Conservation (phyloP, 139 green algal species). For the Ettlia oleoabundans region DNA sequence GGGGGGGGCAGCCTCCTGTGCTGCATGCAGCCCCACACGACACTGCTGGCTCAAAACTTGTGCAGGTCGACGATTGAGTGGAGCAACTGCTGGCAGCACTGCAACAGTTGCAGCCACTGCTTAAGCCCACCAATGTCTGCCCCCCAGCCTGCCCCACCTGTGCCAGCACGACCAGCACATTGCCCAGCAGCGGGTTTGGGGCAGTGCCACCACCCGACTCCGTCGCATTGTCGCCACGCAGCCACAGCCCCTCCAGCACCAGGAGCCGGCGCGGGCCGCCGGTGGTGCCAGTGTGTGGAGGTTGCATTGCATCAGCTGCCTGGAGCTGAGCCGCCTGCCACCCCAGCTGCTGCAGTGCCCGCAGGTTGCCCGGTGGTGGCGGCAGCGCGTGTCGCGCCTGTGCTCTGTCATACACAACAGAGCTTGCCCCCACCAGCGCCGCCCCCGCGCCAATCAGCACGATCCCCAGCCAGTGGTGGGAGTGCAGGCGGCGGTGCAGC, state of each 20-base stretch:
- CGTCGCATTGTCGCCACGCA: not conserved
- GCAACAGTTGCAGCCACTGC: too few relatives aligned
- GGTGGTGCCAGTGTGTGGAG: too few relatives aligned
- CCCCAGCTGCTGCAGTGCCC: not conserved
- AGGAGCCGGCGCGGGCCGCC: not conserved
- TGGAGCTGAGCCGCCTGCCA: not conserved
- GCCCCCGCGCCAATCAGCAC: slow-evolving; percentile 82
- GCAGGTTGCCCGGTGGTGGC: not conserved
- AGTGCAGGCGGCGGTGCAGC: slow-evolving; percentile 71
- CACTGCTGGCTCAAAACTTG: too few relatives aligned
- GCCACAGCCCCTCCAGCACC: not conserved
- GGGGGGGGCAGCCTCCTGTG: not conserved
- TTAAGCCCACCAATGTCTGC: too few relatives aligned
- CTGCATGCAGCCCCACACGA: too few relatives aligned
- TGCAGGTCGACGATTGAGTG: too few relatives aligned
- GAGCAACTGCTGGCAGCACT: too few relatives aligned
- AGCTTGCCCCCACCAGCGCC: slow-evolving; percentile 79
- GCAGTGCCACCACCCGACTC: slow-evolving; percentile 4
- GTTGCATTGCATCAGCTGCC: too few relatives aligned
- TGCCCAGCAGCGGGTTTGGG: slow-evolving; percentile 72
- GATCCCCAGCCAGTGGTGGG: slow-evolving; percentile 88
- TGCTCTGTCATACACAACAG: slow-evolving; percentile 49
- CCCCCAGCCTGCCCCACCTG: too few relatives aligned
- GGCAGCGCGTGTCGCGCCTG: not conserved
- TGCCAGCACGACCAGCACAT: slow-evolving; percentile 76